phyloP scores from a whole-genome alignment of 805 yeast genomes.

The Saccharomycopsis oosterbeekiorum region DNA sequence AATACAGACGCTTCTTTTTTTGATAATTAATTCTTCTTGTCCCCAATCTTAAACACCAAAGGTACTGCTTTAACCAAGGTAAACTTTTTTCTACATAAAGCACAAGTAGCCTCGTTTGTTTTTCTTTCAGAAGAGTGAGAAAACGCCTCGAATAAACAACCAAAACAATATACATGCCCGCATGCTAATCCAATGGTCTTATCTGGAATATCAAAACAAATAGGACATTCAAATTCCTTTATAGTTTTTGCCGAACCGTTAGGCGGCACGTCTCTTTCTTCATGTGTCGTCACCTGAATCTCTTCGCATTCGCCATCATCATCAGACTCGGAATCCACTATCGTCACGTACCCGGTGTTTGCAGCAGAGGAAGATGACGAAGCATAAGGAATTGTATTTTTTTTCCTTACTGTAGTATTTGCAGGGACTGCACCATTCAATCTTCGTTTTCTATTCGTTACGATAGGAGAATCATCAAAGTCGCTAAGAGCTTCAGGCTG shows the following conservation, averaged over 20 bases:
- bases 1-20: neutral
- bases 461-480: neutral
- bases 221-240: slow-evolving; percentile 37
- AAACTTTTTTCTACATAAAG: slow-evolving; percentile 33
- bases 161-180: slow-evolving; percentile 49
- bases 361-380: neutral
- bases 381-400: neutral
- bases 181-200: slow-evolving; percentile 41
- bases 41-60: slow-evolving; percentile 13
- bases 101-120: slow-evolving; percentile 31
- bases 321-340: slow-evolving; percentile 20
- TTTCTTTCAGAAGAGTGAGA: slow-evolving; percentile 33
- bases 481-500: neutral
- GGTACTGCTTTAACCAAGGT: slow-evolving; percentile 21
- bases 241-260: slow-evolving; percentile 18
- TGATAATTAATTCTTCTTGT: neutral
- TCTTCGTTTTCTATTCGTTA: neutral
- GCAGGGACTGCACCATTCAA: neutral
- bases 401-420: neutral
- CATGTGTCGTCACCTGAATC: neutral
- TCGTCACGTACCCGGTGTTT: neutral
- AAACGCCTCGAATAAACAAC: slow-evolving; percentile 41
- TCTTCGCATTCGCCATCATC: slow-evolving; percentile 13
- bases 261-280: slow-evolving; percentile 15
- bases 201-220: slow-evolving; percentile 46